phyloP scores from a whole-genome alignment of 2,329 filamentous ascomycete species.

The Curvularia sp. region DNA sequence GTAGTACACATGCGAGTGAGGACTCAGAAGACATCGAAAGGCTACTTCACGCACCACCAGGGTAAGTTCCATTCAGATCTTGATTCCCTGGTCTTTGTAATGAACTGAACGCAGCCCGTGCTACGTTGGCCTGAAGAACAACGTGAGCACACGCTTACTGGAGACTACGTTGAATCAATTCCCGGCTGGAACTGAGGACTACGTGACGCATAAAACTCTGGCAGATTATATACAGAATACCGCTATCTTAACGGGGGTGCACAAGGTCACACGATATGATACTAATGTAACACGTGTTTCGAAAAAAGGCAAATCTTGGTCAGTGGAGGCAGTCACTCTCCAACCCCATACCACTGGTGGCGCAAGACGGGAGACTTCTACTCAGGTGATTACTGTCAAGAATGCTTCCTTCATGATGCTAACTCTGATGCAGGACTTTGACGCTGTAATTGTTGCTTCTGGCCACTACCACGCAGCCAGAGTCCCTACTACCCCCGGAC shows the following conservation, averaged over 20 bases:
- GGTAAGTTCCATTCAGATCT: slow-evolving; percentile 42
- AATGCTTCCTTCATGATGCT: neutral
- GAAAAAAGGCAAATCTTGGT: slow-evolving; percentile 62
- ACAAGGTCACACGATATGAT: slow-evolving; percentile 61
- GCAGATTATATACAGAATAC: slow-evolving; percentile 69
- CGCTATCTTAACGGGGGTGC: slow-evolving; percentile 59
- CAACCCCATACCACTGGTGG: slow-evolving; percentile 15
- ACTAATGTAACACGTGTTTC: slow-evolving; percentile 64
- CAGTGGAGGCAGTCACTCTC: slow-evolving; percentile 59
- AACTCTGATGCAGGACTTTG: slow-evolving; percentile 50
- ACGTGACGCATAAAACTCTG: slow-evolving; percentile 64
- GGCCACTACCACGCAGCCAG: slow-evolving; percentile 63
- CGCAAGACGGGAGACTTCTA: slow-evolving; percentile 13
- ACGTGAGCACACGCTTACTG: slow-evolving; percentile 61
- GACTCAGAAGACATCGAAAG: slow-evolving; percentile 20
- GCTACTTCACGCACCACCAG: slow-evolving; percentile 59
- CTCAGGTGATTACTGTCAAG: slow-evolving; percentile 1
- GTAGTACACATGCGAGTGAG: slow-evolving; percentile 23
- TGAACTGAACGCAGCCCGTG: slow-evolving; percentile 53
- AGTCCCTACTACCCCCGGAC: slow-evolving; percentile 59
- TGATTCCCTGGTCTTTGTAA: neutral
- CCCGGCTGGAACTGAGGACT: slow-evolving; percentile 66
- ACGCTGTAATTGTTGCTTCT: slow-evolving; percentile 61
- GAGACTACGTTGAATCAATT: slow-evolving; percentile 61
- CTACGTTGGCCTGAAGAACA: slow-evolving; percentile 62